Evolutionary conservation across 2,329 filamentous ascomycete species (phyloP), one percentile per base, ranked within the genome.

Genomic region (Fusarium sp.): DNA sequence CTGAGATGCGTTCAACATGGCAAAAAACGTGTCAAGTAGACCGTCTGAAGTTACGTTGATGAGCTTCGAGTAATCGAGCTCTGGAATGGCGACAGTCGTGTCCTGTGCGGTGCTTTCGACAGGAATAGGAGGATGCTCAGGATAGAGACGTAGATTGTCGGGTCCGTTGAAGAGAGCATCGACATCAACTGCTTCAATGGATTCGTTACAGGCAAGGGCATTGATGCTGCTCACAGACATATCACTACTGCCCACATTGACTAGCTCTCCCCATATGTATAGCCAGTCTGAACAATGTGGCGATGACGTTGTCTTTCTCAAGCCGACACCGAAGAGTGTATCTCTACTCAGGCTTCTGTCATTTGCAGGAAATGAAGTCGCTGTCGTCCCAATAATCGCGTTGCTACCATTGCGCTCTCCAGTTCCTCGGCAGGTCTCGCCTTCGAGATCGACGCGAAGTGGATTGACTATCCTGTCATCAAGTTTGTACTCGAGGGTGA

Each of bases 121-220:
- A 12, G 76, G 69, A 7, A 70, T 58, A 2, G 82, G 82, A 4
- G 80, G 79, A 11, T 77, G 63, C 14, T 60, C 63, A 0, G 78
- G 69, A 51, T 81, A 78, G 36, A 85, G 79, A 5, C 62, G 74
- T 38, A 81, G 63, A 8, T 59, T 35, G 17, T 26, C 63, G 3
- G 70, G 26, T 2, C 79, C 79, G 17, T 75, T 70, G 5, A 82
- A 70, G 3, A 72, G 55, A 5, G 78, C 74, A n/a, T 70, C 57
- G 5, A 75, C 67, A 20, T 78, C 72, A 13, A 81, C 73, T 10
- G 77, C 79, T 72, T 83, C 75, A 6, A 82, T 69, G 5, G 80
- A 78, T 72, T 84, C 83, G 73, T 85, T 85, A 72, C 83, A 85
- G 26, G 79, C 79, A 61, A 84, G 63, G 10, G 80, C 81, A 10